Evolutionary conservation across 331 rosid species (phyloP), one percentile per base, ranked within the genome.

Genomic region (Saraca asoca): DNA sequence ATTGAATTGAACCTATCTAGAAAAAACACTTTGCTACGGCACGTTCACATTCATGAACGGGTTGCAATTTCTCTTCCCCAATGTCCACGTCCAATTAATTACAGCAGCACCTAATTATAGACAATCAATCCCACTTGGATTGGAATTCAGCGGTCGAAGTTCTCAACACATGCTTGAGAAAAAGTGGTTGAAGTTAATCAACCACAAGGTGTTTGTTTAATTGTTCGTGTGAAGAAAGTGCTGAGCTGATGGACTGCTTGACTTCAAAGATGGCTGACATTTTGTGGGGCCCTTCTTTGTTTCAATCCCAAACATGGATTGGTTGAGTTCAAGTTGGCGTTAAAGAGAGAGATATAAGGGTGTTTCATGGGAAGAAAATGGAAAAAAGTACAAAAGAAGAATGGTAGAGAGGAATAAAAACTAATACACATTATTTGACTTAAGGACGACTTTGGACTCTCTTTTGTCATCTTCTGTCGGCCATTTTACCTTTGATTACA

Each of bases 81-180:
- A 15, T 54, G 66, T 58, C 80, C 13, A 55, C 51, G 8, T 76
- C 77, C 64, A 73, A 62, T 75, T 65, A 62, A 78, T 66, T 62
- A 5, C 49, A 60, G 49, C 75, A 70, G 49, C 75, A 70, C 60
- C 62, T 72, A 16, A 5, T 5, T 35, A 11, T 59, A 31, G 73
- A 73, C 61, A 58, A 57, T 48, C 45, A 2, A 2, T 51, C 64
- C 72, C 14, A 24, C 31, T 24, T 39, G 55, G 70, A 79, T 70
- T 75, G 75, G 54, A 79, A 57, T 37, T 4, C 8, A 51, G 20
- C 43, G 78, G 80, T 77, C 82, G n/a, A 34, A 24, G 1, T 73
- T 80, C 75, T 71, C 55, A 43, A 57, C 85, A 80, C 82, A 59
- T 80, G 91, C 51, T 18, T 37, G 1, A 55, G 70, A 71, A 58